Conservation (phyloP, 495 filamentous ascomycete species). For the Platismatia glauca region DNA sequence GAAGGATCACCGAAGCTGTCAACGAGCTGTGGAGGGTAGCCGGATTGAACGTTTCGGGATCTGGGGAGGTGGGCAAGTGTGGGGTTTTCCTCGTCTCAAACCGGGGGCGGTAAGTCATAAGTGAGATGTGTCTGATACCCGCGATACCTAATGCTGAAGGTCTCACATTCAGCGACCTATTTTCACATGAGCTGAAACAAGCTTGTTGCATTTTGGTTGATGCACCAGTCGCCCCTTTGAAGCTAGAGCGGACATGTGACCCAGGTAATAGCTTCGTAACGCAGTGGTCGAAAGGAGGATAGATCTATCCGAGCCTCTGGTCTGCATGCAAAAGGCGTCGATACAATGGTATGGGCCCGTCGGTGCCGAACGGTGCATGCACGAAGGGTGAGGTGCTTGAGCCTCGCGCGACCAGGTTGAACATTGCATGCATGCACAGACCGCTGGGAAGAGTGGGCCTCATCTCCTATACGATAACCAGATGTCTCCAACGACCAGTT, state of each 20-base stretch:
- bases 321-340: not conserved
- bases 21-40: constrained; percentile 9
- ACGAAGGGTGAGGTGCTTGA: not conserved
- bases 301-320: constrained; percentile 11
- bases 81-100: not conserved
- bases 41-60: constrained; percentile 8
- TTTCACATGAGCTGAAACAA: not conserved
- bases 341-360: not conserved
- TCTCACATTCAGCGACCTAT: not conserved
- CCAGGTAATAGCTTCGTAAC: not conserved
- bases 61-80: constrained; percentile 3
- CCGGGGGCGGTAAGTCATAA: not conserved
- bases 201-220: not conserved
- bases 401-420: not conserved
- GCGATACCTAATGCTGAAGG: not conserved
- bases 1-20: constrained; percentile 13
- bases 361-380: not conserved
- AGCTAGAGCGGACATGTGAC: not conserved
- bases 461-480: not conserved
- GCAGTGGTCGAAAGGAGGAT: not conserved
- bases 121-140: constrained; percentile 3
- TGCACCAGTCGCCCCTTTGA: too few species aligned
- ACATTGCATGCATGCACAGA: not conserved
- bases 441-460: constrained; percentile 1
- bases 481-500: not conserved